Evolutionary conservation across 1,284 basidiomycete species (phyloP).

Genomic region (Athelia psychrophila): DNA sequence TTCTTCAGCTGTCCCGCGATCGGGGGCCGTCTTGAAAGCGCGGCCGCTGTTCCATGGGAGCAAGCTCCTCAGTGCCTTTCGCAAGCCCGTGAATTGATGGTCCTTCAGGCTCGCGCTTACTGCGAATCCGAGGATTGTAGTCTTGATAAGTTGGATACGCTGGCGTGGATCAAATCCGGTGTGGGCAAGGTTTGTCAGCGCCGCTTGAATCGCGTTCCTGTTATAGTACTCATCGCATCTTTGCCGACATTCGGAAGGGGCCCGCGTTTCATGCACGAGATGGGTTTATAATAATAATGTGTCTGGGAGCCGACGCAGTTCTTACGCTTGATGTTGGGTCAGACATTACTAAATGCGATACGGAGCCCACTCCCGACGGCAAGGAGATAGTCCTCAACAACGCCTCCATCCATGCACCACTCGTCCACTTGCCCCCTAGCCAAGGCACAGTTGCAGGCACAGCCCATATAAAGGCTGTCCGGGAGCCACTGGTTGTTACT

Average conservation of each 20-base stretch:
- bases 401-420: too few species aligned
- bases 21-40: constrained; percentile 6
- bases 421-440: too few species aligned
- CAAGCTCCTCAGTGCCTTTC: constrained; percentile 25
- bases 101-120: constrained; percentile 18
- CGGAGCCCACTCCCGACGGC: too few species aligned
- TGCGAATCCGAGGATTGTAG: constrained; percentile 13
- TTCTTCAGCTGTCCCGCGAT: constrained; percentile 27
- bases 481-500: constrained; percentile 24
- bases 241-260: constrained; percentile 4
- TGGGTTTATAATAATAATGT: constrained; percentile 18
- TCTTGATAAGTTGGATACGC: constrained; percentile 25
- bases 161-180: constrained; percentile 31
- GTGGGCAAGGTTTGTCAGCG: constrained; percentile 29
- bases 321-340: constrained; percentile 13
- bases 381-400: too few species aligned
- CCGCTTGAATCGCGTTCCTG: background rate
- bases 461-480: background rate
- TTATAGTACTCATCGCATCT: background rate
- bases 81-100: constrained; percentile 19
- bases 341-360: too few species aligned
- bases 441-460: background rate
- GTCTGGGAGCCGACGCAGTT: constrained; percentile 29
- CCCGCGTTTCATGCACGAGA: constrained; percentile 10
- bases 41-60: constrained; percentile 14